A percentile compares a stretch with the other conserved stretches of the same genome.
Evolutionary conservation across 129 eudicot species (phyloP).

Genomic region (Centaurea solstitialis): DNA sequence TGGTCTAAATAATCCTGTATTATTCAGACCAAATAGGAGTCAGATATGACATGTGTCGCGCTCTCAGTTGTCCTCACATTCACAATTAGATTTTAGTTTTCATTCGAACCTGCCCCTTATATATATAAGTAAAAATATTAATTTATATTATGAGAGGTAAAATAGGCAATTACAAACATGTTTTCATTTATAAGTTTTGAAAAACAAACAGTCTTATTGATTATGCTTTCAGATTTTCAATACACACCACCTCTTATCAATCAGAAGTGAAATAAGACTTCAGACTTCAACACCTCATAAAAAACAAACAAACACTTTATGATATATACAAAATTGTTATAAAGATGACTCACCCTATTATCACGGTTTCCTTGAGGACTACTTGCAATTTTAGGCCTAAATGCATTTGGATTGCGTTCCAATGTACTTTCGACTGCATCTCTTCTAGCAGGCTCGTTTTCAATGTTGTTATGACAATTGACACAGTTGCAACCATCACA

Average conservation of each 20-base stretch:
- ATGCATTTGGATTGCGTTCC: conserved; percentile 96
- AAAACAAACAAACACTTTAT: neutral
- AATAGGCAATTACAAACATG: neutral
- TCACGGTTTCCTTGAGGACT: conserved; percentile 83
- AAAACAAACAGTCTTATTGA: neutral
- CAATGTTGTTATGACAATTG: conserved; percentile 87
- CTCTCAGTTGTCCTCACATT: too few relatives aligned
- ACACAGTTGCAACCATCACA: conserved; percentile 96
- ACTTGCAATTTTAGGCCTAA: conserved; percentile 87
- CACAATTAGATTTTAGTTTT: too few relatives aligned
- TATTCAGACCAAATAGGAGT: too few relatives aligned
- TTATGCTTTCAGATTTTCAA: neutral
- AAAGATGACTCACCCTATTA: conserved; percentile 42
- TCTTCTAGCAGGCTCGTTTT: conserved; percentile 82
- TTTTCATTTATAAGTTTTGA: neutral
- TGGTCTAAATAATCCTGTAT: too few relatives aligned
- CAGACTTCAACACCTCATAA: neutral
- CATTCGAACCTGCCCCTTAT: too few relatives aligned
- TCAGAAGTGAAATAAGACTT: neutral
- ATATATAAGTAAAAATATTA: too few relatives aligned
- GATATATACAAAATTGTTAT: neutral
- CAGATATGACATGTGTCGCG: too few relatives aligned
- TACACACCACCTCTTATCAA: neutral
- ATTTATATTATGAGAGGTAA: neutral
- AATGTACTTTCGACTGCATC: conserved; percentile 88